Evolutionary conservation across 164 flowering plant genomes (phyloP).

Genomic region (Aristolochia californica): DNA sequence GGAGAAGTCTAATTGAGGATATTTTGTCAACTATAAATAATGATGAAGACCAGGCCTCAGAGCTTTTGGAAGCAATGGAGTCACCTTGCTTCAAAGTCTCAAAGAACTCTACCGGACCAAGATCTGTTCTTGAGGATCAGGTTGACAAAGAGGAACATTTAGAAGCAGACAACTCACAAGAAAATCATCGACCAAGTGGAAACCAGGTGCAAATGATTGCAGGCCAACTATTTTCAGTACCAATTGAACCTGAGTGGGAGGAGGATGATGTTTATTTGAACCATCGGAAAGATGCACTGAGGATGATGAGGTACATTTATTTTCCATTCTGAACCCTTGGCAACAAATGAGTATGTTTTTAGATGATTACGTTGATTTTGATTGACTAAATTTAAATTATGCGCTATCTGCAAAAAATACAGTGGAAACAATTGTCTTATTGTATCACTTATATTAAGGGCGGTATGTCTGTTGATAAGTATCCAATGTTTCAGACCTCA

Average conservation of each 20-base stretch:
- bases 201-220: conserved; percentile 12
- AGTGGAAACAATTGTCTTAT: background rate
- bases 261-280: conserved; percentile 74
- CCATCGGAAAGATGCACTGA: conserved; percentile 74
- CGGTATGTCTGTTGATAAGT: background rate
- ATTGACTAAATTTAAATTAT: background rate
- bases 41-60: conserved; percentile 41
- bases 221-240: conserved; percentile 21
- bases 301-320: conserved; percentile 51
- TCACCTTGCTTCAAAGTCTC: conserved; percentile 12
- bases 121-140: conserved; percentile 1
- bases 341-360: background rate
- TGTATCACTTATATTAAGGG: background rate
- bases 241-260: conserved; percentile 83
- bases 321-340: background rate
- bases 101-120: conserved; percentile 2
- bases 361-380: background rate
- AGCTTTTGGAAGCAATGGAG: conserved; percentile 46
- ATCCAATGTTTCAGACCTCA: background rate
- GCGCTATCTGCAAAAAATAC: background rate
- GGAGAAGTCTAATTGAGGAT: conserved; percentile 57
- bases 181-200: background rate
- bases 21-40: conserved; percentile 44
- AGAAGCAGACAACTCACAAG: conserved; percentile 2
- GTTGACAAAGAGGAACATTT: background rate